These are phyloP conservation scores for Pseudogymnoascus sp. DNA, from an alignment of 2,329 filamentous ascomycete genomes.

Conservation along the genomic window DNA sequence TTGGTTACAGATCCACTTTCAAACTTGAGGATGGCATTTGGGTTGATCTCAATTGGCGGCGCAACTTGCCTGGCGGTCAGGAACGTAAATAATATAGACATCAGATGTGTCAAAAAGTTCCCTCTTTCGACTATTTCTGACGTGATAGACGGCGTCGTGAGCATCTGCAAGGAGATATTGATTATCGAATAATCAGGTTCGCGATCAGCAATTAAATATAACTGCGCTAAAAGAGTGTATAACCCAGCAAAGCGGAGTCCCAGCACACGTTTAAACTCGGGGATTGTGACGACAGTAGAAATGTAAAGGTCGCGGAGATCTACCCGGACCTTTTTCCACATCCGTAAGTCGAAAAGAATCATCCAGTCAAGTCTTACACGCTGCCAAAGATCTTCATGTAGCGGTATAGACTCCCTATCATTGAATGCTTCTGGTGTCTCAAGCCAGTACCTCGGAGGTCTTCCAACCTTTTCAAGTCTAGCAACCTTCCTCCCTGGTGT, in stretches of 20 bases:
- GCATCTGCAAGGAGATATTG: slow-evolving; percentile 90
- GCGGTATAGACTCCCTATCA: slow-evolving; percentile 51
- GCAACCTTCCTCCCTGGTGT: slow-evolving; percentile 53
- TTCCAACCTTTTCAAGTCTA: slow-evolving; percentile 33
- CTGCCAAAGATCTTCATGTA: slow-evolving; percentile 80
- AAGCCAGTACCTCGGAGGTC: slow-evolving; percentile 70
- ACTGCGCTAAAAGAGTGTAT: slow-evolving; percentile 85
- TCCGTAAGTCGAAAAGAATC: slow-evolving; percentile 83
- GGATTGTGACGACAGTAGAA: slow-evolving; percentile 88
- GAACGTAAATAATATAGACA: slow-evolving; percentile 97
- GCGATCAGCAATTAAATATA: slow-evolving; percentile 91
- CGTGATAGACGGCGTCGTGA: slow-evolving; percentile 94
- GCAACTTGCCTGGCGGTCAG: slow-evolving; percentile 92
- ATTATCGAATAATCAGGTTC: slow-evolving; percentile 98
- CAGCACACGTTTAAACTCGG: slow-evolving; percentile 89
- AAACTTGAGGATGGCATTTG: slow-evolving; percentile 79
- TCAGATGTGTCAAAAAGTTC: slow-evolving; percentile 89
- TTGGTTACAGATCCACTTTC: slow-evolving; percentile 94
- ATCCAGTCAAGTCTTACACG: slow-evolving; percentile 88
- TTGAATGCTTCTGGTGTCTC: slow-evolving; percentile 66
- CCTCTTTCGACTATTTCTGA: slow-evolving; percentile 89
- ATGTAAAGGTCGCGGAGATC: slow-evolving; percentile 91
- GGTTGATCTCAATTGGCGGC: slow-evolving; percentile 80
- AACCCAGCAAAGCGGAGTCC: slow-evolving; percentile 89
- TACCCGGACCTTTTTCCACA: slow-evolving; percentile 94